Evolutionary conservation across 169 alveolate genomes (phyloP).

Genomic region (Cryptosporidium viatorum): DNA sequence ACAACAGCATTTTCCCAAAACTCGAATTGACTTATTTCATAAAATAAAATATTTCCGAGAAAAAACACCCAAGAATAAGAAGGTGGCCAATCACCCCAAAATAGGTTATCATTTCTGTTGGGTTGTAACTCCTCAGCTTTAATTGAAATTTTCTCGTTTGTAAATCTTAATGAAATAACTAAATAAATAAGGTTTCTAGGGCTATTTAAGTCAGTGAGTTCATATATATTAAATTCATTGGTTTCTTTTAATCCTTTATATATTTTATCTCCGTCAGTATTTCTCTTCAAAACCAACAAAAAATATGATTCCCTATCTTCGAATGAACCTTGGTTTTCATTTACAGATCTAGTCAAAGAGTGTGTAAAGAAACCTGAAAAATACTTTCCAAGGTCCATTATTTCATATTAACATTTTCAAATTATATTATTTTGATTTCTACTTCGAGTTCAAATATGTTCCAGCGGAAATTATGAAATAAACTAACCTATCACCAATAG

Average conservation of each 20-base stretch:
- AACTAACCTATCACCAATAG: constrained; percentile 7
- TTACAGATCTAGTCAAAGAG: constrained; percentile 51
- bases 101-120: constrained; percentile 28
- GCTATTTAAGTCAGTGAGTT: constrained; percentile 26
- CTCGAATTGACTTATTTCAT: constrained; percentile 23
- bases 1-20: constrained; percentile 42
- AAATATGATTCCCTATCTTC: constrained; percentile 76
- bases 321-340: constrained; percentile 59
- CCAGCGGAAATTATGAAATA: not conserved
- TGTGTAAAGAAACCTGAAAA: constrained; percentile 70
- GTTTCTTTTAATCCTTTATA: constrained; percentile 33
- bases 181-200: constrained; percentile 17
- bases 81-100: constrained; percentile 77
- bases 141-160: constrained; percentile 48
- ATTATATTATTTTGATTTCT: not conserved
- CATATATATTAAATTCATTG: constrained; percentile 47
- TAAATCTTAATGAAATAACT: constrained; percentile 42
- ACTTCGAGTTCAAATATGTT: not conserved
- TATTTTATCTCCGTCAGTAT: constrained; percentile 34
- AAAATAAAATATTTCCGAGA: constrained; percentile 51
- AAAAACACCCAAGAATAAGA: constrained; percentile 70
- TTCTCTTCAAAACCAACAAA: constrained; percentile 35
- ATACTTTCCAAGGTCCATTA: constrained; percentile 55
- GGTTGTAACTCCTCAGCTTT: constrained; percentile 72
- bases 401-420: constrained; percentile 15